These are phyloP conservation scores for Nakazawaea laoshanensis DNA, from an alignment of 805 yeast species.

Conservation along the genomic window DNA sequence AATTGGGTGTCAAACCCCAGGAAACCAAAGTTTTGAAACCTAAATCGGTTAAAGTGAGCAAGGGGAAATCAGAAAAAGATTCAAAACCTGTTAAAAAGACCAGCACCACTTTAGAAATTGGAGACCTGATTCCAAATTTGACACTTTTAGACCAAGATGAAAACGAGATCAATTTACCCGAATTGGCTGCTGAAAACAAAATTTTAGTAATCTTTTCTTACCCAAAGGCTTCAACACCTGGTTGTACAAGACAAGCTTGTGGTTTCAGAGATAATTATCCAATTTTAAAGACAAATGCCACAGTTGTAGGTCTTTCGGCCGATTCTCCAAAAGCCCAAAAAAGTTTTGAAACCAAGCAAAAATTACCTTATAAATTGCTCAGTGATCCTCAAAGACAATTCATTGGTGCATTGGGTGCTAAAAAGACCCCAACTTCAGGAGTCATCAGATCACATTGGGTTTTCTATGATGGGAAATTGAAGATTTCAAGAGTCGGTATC, in stretches of 20 bases:
- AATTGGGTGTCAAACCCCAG: background rate
- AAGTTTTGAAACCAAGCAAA: conserved; percentile 64
- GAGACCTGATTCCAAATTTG: conserved; percentile 61
- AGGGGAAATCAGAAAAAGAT: background rate
- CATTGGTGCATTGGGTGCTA: conserved; percentile 74
- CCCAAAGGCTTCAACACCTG: conserved; percentile 92
- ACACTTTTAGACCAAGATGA: conserved; percentile 55
- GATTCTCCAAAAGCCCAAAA: conserved; percentile 77
- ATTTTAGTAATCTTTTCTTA: conserved; percentile 62
- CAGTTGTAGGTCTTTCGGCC: conserved; percentile 75
- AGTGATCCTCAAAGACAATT: conserved; percentile 68
- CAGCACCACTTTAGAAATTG: conserved; percentile 29
- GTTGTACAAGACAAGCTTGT: conserved; percentile 91
- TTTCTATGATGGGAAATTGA: conserved; percentile 68
- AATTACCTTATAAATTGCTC: conserved; percentile 64
- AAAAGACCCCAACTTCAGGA: conserved; percentile 69
- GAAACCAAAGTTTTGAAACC: background rate
- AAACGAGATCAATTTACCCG: conserved; percentile 15
- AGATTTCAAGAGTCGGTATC: conserved; percentile 41
- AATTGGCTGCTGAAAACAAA: conserved; percentile 22
- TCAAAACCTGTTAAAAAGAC: conserved; percentile 1
- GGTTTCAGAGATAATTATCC: conserved; percentile 70
- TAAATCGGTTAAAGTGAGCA: background rate
- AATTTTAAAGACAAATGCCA: conserved; percentile 42
- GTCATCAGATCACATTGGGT: conserved; percentile 89